These are phyloP conservation scores for Globisporangium splendens DNA, from an alignment of 352 stramenopile species.

Conservation along the genomic window DNA sequence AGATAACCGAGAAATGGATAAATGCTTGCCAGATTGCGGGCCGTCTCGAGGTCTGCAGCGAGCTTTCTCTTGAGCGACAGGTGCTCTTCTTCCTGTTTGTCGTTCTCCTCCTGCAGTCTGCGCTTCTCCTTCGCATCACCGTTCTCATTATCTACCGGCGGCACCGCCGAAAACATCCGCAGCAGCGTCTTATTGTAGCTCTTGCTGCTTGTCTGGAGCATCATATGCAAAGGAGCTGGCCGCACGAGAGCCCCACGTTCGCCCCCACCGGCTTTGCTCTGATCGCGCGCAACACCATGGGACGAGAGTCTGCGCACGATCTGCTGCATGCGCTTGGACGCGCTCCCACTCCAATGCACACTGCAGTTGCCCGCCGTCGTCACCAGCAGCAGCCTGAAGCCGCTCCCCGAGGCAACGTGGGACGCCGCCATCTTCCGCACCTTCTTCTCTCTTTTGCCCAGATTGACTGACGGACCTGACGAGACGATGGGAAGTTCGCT, in stretches of 20 bases:
- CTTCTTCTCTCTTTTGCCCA: neutral
- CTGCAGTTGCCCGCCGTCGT: neutral
- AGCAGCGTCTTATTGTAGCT: slow-evolving; percentile 11
- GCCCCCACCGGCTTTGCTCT: neutral
- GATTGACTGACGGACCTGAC: too few species aligned
- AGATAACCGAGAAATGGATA: too few species aligned
- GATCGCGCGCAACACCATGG: neutral
- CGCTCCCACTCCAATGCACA: neutral
- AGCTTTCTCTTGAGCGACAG: slow-evolving; percentile 43
- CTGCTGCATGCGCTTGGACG: neutral
- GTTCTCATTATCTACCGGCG: slow-evolving; percentile 4
- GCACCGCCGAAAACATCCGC: slow-evolving; percentile 9
- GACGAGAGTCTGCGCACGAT: slow-evolving; percentile 1
- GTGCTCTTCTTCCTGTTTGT: slow-evolving; percentile 23
- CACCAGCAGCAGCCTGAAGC: slow-evolving; percentile 10
- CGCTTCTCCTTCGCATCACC: slow-evolving; percentile 1
- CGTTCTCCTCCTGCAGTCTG: slow-evolving; percentile 14
- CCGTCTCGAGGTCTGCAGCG: slow-evolving; percentile 48
- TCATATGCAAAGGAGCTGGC: neutral
- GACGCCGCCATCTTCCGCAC: slow-evolving; percentile 2
- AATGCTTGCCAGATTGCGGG: slow-evolving; percentile 33
- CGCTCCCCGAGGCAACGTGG: neutral
- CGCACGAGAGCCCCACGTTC: neutral
- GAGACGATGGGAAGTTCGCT: too few species aligned
- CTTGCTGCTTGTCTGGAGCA: slow-evolving; percentile 4